phyloP scores from a whole-genome alignment of 495 filamentous ascomycete genomes.

The Aspergillus campestris region DNA sequence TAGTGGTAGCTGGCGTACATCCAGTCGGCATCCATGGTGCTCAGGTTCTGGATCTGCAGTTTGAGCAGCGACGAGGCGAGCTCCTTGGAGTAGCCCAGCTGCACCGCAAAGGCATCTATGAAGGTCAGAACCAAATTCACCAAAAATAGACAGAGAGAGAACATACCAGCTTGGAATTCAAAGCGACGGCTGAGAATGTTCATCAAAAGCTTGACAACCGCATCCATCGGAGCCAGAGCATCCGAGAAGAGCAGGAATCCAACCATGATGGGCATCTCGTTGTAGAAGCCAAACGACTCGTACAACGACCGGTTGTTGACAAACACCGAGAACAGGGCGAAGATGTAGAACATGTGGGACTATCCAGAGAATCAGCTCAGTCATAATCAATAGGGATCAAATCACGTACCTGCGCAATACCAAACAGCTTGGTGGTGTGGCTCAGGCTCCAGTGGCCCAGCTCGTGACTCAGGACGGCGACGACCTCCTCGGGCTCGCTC shows the following conservation, averaged over 20 bases:
- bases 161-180: slow-evolving; percentile 87
- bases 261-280: slow-evolving; percentile 82
- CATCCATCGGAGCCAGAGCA: slow-evolving; percentile 83
- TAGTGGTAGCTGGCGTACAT: slow-evolving; percentile 97
- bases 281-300: slow-evolving; percentile 80
- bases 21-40: slow-evolving; percentile 98
- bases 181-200: slow-evolving; percentile 90
- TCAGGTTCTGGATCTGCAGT: slow-evolving; percentile 95
- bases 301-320: slow-evolving; percentile 91
- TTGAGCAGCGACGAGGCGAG: slow-evolving; percentile 86
- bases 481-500: slow-evolving; percentile 81
- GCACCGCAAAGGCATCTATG: slow-evolving; percentile 69
- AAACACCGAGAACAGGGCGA: slow-evolving; percentile 92
- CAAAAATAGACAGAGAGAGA: background rate
- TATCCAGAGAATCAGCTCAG: slow-evolving; percentile 25
- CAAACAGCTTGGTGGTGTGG: slow-evolving; percentile 88
- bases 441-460: slow-evolving; percentile 94
- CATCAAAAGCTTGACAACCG: slow-evolving; percentile 85
- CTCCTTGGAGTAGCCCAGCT: slow-evolving; percentile 77
- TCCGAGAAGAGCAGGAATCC: slow-evolving; percentile 96
- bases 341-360: slow-evolving; percentile 92
- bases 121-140: slow-evolving; percentile 3
- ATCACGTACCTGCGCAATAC: slow-evolving; percentile 70
- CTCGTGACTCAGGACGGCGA: slow-evolving; percentile 90
- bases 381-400: background rate